Base-by-base conservation (phyloP, 139 green algal genomes). In the Dunaliella sp. region DNA sequence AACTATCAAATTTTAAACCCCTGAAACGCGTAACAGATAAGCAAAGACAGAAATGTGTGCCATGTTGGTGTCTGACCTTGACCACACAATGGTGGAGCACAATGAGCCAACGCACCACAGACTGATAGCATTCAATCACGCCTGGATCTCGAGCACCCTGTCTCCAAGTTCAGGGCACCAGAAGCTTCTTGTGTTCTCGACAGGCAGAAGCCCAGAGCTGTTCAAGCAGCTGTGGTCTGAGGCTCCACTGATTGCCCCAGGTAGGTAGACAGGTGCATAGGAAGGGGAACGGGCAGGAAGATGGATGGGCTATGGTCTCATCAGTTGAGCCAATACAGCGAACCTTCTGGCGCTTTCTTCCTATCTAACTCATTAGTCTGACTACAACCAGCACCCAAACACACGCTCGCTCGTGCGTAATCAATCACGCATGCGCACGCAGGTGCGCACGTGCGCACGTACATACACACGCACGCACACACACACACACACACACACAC, bases 31-130 rank as follows among this genome's bases (percentile, higher is more conserved):
- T n/a, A n/a, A n/a, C n/a, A n/a, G n/a, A n/a, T n/a, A n/a, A n/a
- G n/a, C n/a, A n/a, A n/a, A n/a, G n/a, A n/a, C n/a, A n/a, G n/a
- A n/a, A n/a, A n/a, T n/a, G n/a, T n/a, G n/a, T n/a, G n/a, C n/a
- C n/a, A n/a, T 97, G 65, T 84, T 98, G 3, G 95, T 96, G 1
- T 97, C 94, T 0, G 96, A 98, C 84, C 88, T 98, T 33, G 96
- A 98, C 82, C 94, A 95, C 88, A 98, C 96, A 0, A 97, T 98
- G 95, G 96, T 96, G 74, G 91, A 97, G 76, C 95, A 98, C 77
- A 86, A 95, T 25, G 94, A 98, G 74, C 74, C 82, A 30, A 89
- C 86, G 0, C 93, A 98, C 89, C 59, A 84, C 21, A 84, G 85
- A 16, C 89, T 98, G 82, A 83, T 92, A 0, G 37, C 79, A 59